Conservation (phyloP, 2,329 filamentous ascomycete genomes). For the Phyllosticta citribraziliensis region DNA sequence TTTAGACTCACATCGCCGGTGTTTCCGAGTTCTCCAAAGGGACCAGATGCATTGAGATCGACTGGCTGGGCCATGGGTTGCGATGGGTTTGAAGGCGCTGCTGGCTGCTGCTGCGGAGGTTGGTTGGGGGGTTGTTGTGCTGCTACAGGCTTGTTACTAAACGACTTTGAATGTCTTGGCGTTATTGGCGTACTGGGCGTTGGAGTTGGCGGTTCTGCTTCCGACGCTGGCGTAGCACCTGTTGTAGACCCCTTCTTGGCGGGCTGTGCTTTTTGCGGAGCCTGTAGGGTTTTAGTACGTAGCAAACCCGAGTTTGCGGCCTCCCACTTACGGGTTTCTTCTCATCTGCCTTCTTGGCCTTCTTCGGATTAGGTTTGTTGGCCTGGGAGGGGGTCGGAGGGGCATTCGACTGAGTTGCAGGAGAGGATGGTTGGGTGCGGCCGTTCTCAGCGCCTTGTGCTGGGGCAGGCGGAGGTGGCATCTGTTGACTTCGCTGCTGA, state of each 20-base stretch:
- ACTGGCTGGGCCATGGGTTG: constrained; percentile 17
- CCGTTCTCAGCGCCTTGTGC: constrained; percentile 29
- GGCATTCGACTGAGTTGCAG: constrained; percentile 30
- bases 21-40: constrained; percentile 30
- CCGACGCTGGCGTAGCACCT: constrained; percentile 32
- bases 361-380: constrained; percentile 62
- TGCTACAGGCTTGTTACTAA: constrained; percentile 26
- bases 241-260: constrained; percentile 32
- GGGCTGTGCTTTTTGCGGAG: constrained; percentile 22
- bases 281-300: not conserved
- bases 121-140: constrained; percentile 22
- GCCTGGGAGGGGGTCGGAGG: constrained; percentile 67
- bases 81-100: constrained; percentile 13
- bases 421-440: constrained; percentile 38
- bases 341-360: constrained; percentile 58
- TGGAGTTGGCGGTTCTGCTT: constrained; percentile 37
- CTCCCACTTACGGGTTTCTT: constrained; percentile 45
- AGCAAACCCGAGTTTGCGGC: not conserved
- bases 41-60: constrained; percentile 22
- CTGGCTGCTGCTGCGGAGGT: constrained; percentile 23
- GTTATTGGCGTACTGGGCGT: constrained; percentile 41
- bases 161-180: constrained; percentile 32
- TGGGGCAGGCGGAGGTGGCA: constrained; percentile 40
- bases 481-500: constrained; percentile 57
- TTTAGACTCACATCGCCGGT: constrained; percentile 22